Base-by-base conservation (phyloP, 2,329 filamentous ascomycete genomes). In the Colletotrichum sansevieriae region DNA sequence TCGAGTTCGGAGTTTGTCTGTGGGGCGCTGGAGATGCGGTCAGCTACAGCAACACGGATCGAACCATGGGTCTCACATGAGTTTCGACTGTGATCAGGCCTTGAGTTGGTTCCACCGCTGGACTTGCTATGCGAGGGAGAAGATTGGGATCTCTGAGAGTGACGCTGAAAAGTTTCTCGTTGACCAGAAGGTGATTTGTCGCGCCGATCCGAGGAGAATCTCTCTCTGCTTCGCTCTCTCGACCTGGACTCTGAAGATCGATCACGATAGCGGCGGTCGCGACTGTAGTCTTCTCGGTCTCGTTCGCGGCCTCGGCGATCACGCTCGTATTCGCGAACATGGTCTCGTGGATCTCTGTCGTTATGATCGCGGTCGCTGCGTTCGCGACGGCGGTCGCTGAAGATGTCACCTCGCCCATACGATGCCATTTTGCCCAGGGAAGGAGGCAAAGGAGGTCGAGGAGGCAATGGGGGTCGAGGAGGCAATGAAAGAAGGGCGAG, bases 251-350 rank as follows among this genome's bases (percentile, higher is more conserved):
- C 49, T n/a, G 25, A 52, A 35, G 64, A 63, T 9, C 58, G 41
- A 7, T 25, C 51, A 18, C 39, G 25, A 29, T 29, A 11, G 11
- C 49, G 25, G 37, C 37, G 37, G 37, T 68, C 59, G 11, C 58
- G 51, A 20, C 22, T 39, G 3, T 11, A 39, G 13, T 39, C 37
- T 39, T 13, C 13, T 39, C 10, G 13, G 13, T 39, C 37, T n/a
- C 49, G 25, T 29, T 29, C 25, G 5, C 25, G 25, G 25, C 5
- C 51, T 22, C 39, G 58, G 11, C 68, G 46, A 25, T 64, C 65
- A 46, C 58, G 49, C 63, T 70, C 65, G 8, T 55, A 65, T 20
- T 65, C 68, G n/a, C 65, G 60, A 4, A 18, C 13, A 1, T 5
- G 4, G 2, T 39, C 11, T 15, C 37, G 10, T 39, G 37, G 13